phyloP scores from a whole-genome alignment of 2,329 filamentous ascomycete genomes.

The Lecanicillium sp. region DNA sequence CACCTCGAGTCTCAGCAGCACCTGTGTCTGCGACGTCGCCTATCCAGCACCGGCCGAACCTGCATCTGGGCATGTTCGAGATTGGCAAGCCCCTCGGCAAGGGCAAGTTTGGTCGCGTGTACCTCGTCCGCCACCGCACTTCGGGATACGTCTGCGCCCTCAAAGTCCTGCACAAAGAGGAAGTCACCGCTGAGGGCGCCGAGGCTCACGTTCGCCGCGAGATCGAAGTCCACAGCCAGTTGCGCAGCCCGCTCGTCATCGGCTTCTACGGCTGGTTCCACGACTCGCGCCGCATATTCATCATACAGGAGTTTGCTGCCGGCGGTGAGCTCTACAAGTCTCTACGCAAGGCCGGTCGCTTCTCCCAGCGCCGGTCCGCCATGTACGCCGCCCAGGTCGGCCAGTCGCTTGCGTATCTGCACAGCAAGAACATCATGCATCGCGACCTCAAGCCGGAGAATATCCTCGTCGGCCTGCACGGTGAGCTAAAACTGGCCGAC shows the following conservation, averaged over 20 bases:
- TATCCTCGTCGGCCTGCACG: conserved; percentile 25
- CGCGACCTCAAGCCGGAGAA: conserved; percentile 63
- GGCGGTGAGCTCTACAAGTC: conserved; percentile 86
- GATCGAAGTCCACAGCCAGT: conserved; percentile 82
- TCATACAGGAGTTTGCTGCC: conserved; percentile 80
- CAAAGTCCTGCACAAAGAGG: conserved; percentile 79
- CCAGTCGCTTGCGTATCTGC: conserved; percentile 74
- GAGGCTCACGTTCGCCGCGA: conserved; percentile 83
- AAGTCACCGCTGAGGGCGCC: conserved; percentile 67
- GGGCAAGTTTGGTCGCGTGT: conserved; percentile 82
- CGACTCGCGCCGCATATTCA: conserved; percentile 78
- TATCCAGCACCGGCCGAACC: conserved; percentile 50
- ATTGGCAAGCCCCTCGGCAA: conserved; percentile 82
- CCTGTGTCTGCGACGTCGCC: conserved; percentile 24
- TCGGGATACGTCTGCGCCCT: conserved; percentile 79
- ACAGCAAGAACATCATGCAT: conserved; percentile 88
- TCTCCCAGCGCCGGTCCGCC: conserved; percentile 78
- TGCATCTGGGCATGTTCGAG: conserved; percentile 78
- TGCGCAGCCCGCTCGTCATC: conserved; percentile 78
- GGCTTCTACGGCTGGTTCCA: conserved; percentile 83
- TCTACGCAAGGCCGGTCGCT: conserved; percentile 67
- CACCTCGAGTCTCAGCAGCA: background rate
- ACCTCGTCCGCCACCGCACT: conserved; percentile 71
- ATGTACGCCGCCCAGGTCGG: conserved; percentile 87
- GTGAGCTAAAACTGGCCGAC: conserved; percentile 25